These are phyloP conservation scores for Kuraishia molischiana DNA, from an alignment of 805 yeast species.

Conservation along the genomic window DNA sequence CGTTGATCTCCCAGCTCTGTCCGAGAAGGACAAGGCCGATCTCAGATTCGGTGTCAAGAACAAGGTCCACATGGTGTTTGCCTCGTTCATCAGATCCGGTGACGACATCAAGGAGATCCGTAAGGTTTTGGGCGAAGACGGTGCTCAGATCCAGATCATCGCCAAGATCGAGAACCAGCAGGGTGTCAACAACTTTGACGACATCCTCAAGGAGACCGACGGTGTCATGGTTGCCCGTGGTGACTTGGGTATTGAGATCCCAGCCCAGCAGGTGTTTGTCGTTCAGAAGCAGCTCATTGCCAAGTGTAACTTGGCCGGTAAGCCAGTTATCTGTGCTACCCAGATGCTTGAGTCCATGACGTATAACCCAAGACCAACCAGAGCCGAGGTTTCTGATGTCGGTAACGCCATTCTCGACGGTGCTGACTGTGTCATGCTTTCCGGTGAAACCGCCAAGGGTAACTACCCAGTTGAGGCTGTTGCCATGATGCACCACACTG, in stretches of 20 bases:
- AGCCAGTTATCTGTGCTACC: conserved; percentile 99
- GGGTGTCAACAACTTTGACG: conserved; percentile 99
- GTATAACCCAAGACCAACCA: conserved; percentile 98
- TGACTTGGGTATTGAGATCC: conserved; percentile 98
- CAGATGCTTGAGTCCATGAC: conserved; percentile 99
- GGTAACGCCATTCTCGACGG: conserved; percentile 99
- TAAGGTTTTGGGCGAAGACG: conserved; percentile 92
- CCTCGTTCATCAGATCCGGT: conserved; percentile 95
- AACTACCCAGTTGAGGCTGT: conserved; percentile 97
- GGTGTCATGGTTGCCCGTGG: conserved; percentile 99
- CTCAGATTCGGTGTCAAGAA: conserved; percentile 93
- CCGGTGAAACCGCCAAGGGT: conserved; percentile 99
- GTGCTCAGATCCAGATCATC: conserved; percentile 92
- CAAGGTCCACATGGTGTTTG: conserved; percentile 96
- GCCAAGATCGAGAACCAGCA: conserved; percentile 98
- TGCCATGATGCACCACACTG: conserved; percentile 97
- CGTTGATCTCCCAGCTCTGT: conserved; percentile 95
- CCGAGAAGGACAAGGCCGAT: conserved; percentile 93
- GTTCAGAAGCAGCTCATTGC: conserved; percentile 99
- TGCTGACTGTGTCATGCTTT: conserved; percentile 99
- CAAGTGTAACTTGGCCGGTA: conserved; percentile 98
- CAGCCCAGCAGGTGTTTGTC: conserved; percentile 97
- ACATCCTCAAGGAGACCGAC: conserved; percentile 86
- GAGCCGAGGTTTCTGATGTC: conserved; percentile 99
- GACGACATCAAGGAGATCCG: conserved; percentile 86